Evolutionary conservation across 768 basidiomycete species (phyloP).

Genomic region (Naganishia vaughanmartiniae): DNA sequence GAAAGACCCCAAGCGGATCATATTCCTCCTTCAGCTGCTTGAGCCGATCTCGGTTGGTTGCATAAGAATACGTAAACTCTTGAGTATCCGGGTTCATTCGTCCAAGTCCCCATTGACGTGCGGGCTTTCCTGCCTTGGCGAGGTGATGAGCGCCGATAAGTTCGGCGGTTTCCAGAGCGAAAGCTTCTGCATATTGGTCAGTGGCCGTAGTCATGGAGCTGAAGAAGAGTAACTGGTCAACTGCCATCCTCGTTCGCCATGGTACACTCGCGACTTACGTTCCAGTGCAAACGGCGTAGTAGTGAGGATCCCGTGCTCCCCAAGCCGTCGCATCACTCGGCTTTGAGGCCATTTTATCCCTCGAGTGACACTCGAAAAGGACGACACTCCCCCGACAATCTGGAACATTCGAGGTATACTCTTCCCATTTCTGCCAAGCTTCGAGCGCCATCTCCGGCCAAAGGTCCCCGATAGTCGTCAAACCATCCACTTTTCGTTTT

Average conservation of each 20-base stretch:
- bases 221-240: background rate
- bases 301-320: slow-evolving; percentile 14
- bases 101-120: slow-evolving; percentile 9
- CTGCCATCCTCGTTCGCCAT: background rate
- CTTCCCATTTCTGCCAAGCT: background rate
- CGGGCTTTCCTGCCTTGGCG: background rate
- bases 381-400: slow-evolving; percentile 16
- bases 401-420: background rate
- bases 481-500: background rate
- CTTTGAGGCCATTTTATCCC: background rate
- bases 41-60: background rate
- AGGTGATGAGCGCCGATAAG: slow-evolving; percentile 11
- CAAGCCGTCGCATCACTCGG: slow-evolving; percentile 1
- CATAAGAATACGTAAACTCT: slow-evolving; percentile 15
- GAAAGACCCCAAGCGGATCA: slow-evolving; percentile 9
- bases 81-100: background rate
- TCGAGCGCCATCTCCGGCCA: slow-evolving; percentile 17
- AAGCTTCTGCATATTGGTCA: slow-evolving; percentile 1
- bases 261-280: background rate
- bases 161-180: slow-evolving; percentile 10
- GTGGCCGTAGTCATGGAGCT: slow-evolving; percentile 8
- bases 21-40: background rate
- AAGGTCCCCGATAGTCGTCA: background rate
- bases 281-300: slow-evolving; percentile 13
- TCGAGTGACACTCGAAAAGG: background rate